Base-by-base conservation (phyloP, 495 filamentous ascomycete genomes). In the Lasiosphaeria hispida region DNA sequence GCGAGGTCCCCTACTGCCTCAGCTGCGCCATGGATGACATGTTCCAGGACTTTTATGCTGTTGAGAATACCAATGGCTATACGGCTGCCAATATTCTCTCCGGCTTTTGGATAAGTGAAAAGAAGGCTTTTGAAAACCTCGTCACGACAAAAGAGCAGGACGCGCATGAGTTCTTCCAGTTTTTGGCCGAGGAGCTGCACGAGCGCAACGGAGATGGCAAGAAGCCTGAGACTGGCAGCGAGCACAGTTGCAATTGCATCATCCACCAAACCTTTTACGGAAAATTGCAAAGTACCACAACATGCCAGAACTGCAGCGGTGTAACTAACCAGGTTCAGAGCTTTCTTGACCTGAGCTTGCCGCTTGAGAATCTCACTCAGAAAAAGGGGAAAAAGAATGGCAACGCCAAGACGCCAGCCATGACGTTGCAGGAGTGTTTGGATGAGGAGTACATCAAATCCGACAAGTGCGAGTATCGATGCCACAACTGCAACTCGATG, bases 131-230 rank as follows among this genome's bases (percentile, higher is more conserved):
- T 18, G 75, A 92, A 78, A 83, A 87, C n/a, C 80, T 96, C 23
- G 88, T 90, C 9, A 90, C 91, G n/a, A 92, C 93, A 64, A 86
- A 89, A 58, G 91, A 96, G 71, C 92, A 96, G 73, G 92, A 97
- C 68, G 91, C 92, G 1, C 92, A 97, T 69, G 92, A 97, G 66
- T 97, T 92, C 71, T 91, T 96, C 74, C 89, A 94, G 67, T 96
- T 95, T 66, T 80, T 97, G 4, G 85, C 92, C 37, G 91, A 96
- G 71, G 85, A 91, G 65, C 81, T 97, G 1, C 92, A 96, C 57
- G 77, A 82, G 57, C 83, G 83, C 45, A 88, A 86, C 64, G 79
- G 82, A 4, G 80, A 82, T 52, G 80, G 79, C 34, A 78, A 77
- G 62, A 78, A 71, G 60, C 73, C 75, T 7, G 79, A 84, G 57